Evolutionary conservation across 495 filamentous ascomycete species (phyloP).

Genomic region (Lineolata rhizophorae): DNA sequence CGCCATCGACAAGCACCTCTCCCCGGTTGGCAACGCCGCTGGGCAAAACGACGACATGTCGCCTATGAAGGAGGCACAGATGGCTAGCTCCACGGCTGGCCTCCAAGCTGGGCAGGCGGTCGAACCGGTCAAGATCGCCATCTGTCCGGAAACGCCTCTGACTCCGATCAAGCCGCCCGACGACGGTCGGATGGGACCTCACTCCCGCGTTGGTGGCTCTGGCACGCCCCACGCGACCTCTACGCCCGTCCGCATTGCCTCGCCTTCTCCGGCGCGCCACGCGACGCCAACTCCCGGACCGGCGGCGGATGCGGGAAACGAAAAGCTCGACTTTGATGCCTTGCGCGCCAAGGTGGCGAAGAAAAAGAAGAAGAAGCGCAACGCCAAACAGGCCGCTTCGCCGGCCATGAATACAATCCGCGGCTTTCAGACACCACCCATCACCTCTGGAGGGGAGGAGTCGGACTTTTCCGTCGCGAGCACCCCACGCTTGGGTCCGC

Average conservation of each 20-base stretch:
- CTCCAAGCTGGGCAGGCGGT: no score
- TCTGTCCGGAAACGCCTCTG: no score
- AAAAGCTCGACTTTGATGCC: slow-evolving; percentile 17
- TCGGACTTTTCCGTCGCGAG: slow-evolving; percentile 42
- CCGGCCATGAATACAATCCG: slow-evolving; percentile 51
- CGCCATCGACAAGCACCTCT: no score
- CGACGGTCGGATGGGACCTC: not conserved
- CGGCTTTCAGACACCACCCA: slow-evolving; percentile 73
- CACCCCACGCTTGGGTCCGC: slow-evolving; percentile 21
- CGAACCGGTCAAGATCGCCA: no score
- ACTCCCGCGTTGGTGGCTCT: not conserved
- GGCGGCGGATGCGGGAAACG: no score
- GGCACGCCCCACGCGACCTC: slow-evolving; percentile 1
- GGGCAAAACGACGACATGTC: no score
- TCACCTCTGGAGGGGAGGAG: slow-evolving; percentile 67
- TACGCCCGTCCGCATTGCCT: slow-evolving; percentile 10
- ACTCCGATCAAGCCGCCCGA: not conserved
- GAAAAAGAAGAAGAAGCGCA: slow-evolving; percentile 30
- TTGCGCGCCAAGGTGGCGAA: slow-evolving; percentile 15
- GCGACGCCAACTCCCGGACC: slow-evolving; percentile 1
- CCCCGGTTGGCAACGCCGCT: no score
- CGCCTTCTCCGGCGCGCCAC: slow-evolving; percentile 7
- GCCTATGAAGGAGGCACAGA: no score
- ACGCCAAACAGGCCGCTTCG: slow-evolving; percentile 21
- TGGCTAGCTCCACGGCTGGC: no score